These are phyloP conservation scores for Taphrina deformans DNA, from an alignment of 1,139 yeast genomes.

Conservation along the genomic window DNA sequence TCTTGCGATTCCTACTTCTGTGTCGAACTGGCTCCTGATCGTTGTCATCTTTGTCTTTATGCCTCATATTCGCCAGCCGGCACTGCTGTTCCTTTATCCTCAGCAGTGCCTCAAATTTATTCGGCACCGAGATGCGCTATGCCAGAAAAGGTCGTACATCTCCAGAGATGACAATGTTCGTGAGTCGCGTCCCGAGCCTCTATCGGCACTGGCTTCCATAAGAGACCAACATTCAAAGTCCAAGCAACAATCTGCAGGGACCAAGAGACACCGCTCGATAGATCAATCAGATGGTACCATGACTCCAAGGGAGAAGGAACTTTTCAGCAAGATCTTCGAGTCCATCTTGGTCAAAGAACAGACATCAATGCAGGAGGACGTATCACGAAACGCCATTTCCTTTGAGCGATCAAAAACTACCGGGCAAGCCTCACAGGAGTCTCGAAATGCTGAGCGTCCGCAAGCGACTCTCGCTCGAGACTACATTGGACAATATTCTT, in stretches of 20 bases:
- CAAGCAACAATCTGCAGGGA: neutral
- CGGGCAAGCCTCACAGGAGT: neutral
- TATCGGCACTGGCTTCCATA: neutral
- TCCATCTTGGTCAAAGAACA: slow-evolving; percentile 11
- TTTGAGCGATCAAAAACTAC: neutral
- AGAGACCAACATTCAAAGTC: neutral
- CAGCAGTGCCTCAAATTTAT: neutral
- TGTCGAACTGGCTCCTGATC: no score
- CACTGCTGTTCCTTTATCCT: neutral
- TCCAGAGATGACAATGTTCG: neutral
- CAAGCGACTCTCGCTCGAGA: neutral
- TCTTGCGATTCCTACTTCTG: no score
- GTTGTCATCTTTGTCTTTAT: no score
- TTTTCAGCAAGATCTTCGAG: slow-evolving; percentile 29
- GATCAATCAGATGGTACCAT: neutral
- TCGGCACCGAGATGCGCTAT: no score
- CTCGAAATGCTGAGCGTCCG: neutral
- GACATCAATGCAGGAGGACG: neutral
- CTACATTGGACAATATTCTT: slow-evolving; percentile 30
- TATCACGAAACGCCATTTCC: neutral
- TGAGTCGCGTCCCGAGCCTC: neutral
- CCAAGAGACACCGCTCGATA: neutral
- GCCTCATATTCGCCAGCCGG: neutral
- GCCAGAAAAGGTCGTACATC: no score
- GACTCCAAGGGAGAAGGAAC: slow-evolving; percentile 26